Evolutionary conservation across 164 flowering plant species (phyloP), one percentile per base, ranked within the genome.

Genomic region (Platanus orientalis): DNA sequence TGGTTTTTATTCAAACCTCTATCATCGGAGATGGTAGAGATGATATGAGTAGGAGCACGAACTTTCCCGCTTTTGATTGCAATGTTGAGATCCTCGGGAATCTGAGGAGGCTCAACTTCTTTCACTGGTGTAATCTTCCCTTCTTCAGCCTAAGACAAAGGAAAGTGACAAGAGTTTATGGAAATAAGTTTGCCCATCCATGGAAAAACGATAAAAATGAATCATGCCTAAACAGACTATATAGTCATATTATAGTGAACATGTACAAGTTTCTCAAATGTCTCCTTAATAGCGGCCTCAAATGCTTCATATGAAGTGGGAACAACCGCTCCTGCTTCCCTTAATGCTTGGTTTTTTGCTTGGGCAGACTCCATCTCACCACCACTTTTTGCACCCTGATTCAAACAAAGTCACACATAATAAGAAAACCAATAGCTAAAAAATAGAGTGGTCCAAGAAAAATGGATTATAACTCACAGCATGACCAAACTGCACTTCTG

Each of bases 361-460:
- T 95, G 97, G 40, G 99, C 99, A 64, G 99, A 95, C 69, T 95
- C 99, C 94, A 92, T 74, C 71, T 92, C 99, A 56, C 94, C 96
- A 55, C 99, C 99, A 82, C 97, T 92, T 77, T 89, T 95, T 42
- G 97, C 99, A 32, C 97, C 99, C 97, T 94, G 75, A 45, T 60
- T 55, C 54, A 13, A 54, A 58, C 14, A 64, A 69, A 26, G 6
- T 19, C 19, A 63, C n/a, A 25, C 16, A 72, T 23, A 48, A 56
- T 42, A 67, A 55, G 34, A 51, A 6, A 11, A 20, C 45, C 20
- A 29, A 16, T 39, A 16, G 4, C 27, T 56, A 3, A 30, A n/a
- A 20, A 57, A 20, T 10, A 42, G 23, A 65, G 30, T 24, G 16
- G 49, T 5, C 5, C 26, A 27, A 50, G 14, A 57, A 30, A 19